Base-by-base conservation (phyloP, 73 alveolate species). In the Stentor coeruleus region DNA sequence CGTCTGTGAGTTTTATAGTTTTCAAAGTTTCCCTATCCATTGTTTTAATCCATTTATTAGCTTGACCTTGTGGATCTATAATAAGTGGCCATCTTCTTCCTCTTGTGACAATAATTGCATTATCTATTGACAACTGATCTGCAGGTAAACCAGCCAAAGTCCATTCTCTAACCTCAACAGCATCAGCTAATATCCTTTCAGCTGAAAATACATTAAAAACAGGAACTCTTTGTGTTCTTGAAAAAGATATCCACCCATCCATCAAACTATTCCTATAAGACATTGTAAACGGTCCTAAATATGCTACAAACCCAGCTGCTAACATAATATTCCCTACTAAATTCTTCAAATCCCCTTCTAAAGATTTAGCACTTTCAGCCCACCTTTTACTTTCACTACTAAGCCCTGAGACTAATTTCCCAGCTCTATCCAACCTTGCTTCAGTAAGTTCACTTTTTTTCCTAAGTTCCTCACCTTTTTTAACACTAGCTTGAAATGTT, bases 31-130 rank as follows among this genome's bases (percentile, higher is more conserved):
- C 92, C 92, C 92, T 94, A 90, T 94, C 99, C 93, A 96, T 91
- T 90, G 92, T 95, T 82, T 98, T 97, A 83, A 98, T 97, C 99
- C 99, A 98, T 57, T 97, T 97, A 94, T 98, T 98, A 3, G 99
- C 99, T 83, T 98, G 96, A 72, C 98, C 97, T 88, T 98, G 99
- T 0, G 99, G 99, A 84, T 98, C 99, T 37, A 98, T 98, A 90
- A 98, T 94, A 58, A 98, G 93, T 4, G 99, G 99, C 99, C 99
- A 98, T 83, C 99, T 95, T 81, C 98, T 95, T 28, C 99, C 98
- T 58, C 92, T 83, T 3, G 98, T 96, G 49, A 97, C 96, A 84
- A 96, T 92, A 35, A 98, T 93, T 26, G 99, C 99, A 76, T 98
- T 98, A 88, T 98, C 99, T 72, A 98, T 91, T 3, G 99, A 97